phyloP scores from a whole-genome alignment of 208 protist genomes.

The Wallacemonas sp. region DNA sequence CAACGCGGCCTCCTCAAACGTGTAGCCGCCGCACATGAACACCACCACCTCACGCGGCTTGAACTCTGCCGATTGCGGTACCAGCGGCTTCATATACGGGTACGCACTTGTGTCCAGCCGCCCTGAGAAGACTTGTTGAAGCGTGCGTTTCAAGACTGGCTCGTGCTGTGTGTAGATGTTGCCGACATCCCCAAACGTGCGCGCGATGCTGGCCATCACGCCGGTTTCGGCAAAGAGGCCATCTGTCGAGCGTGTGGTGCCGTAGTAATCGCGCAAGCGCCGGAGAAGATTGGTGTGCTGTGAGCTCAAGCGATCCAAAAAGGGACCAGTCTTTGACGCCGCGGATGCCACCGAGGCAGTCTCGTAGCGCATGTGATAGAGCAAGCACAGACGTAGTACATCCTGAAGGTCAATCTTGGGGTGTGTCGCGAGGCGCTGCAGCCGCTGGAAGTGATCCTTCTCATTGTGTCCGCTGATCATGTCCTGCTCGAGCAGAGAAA shows the following conservation, averaged over 20 bases:
- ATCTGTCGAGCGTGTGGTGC: conserved; percentile 52
- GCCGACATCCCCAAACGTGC: conserved; percentile 84
- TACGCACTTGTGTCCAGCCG: conserved; percentile 45
- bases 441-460: conserved; percentile 61
- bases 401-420: conserved; percentile 37
- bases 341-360: conserved; percentile 21
- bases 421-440: conserved; percentile 54
- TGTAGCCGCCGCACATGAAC: conserved; percentile 89
- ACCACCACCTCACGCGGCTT: conserved; percentile 69
- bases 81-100: conserved; percentile 48
- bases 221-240: conserved; percentile 88
- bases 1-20: conserved; percentile 80
- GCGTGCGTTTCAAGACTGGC: conserved; percentile 84
- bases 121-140: conserved; percentile 77
- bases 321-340: conserved; percentile 19
- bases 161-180: conserved; percentile 98
- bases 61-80: conserved; percentile 26
- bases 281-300: conserved; percentile 42
- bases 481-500: conserved; percentile 96
- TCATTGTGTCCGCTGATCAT: conserved; percentile 73
- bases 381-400: conserved; percentile 73
- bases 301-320: conserved; percentile 44
- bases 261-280: conserved; percentile 73
- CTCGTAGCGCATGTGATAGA: conserved; percentile 87
- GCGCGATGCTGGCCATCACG: conserved; percentile 83